Conservation (phyloP, 352 stramenopile species). For the Pythium graminicola region DNA sequence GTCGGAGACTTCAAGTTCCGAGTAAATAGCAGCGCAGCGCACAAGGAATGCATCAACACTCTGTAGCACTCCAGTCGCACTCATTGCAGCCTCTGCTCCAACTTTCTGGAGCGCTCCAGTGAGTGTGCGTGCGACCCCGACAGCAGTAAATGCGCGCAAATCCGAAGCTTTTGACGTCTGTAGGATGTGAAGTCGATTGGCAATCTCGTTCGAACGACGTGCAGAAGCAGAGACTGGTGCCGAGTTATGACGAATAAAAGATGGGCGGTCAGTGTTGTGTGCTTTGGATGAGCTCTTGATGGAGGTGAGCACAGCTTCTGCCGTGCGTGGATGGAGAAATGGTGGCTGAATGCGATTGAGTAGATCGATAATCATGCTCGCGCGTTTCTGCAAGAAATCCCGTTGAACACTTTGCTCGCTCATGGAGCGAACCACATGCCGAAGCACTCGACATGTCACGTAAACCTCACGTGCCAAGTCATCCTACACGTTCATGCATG, state of each 20-base stretch:
- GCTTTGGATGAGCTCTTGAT: slow-evolving; percentile 21
- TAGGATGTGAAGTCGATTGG: slow-evolving; percentile 40
- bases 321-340: slow-evolving; percentile 56
- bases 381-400: slow-evolving; percentile 42
- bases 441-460: slow-evolving; percentile 53
- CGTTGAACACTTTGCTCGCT: slow-evolving; percentile 39
- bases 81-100: slow-evolving; percentile 35
- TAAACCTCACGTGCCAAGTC: slow-evolving; percentile 70
- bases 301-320: slow-evolving; percentile 44
- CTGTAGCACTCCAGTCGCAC: slow-evolving; percentile 33
- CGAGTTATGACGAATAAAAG: slow-evolving; percentile 7
- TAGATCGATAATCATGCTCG: slow-evolving; percentile 40
- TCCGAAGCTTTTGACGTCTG: slow-evolving; percentile 40
- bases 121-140: slow-evolving; percentile 57
- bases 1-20: slow-evolving; percentile 66
- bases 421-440: slow-evolving; percentile 54
- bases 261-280: slow-evolving; percentile 1
- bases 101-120: slow-evolving; percentile 57
- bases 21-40: slow-evolving; percentile 61
- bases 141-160: slow-evolving; percentile 56
- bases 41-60: slow-evolving; percentile 57
- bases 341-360: slow-evolving; percentile 49
- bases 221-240: slow-evolving; percentile 4
- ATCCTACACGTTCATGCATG: slow-evolving; percentile 34
- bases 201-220: slow-evolving; percentile 19